phyloP scores from a whole-genome alignment of 2,329 filamentous ascomycete species.

The Phoma sp. region DNA sequence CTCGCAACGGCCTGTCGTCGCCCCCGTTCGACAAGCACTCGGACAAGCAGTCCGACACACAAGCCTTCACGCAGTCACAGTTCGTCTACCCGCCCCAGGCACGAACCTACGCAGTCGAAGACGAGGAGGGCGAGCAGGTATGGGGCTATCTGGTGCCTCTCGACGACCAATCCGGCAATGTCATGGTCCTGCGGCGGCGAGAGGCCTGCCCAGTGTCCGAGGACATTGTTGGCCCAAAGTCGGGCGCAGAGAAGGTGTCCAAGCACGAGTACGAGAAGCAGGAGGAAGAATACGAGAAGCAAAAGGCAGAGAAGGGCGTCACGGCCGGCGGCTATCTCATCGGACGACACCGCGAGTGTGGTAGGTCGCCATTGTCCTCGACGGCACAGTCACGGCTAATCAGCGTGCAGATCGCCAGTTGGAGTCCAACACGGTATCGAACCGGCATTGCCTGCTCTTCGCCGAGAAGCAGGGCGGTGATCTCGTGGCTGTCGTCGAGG shows the following conservation, averaged over 20 bases:
- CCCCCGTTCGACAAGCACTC: constrained; percentile 51
- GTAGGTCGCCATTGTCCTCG: constrained; percentile 58
- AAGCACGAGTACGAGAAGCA: constrained; percentile 62
- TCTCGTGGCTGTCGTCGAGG: constrained; percentile 78
- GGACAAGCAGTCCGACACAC: constrained; percentile 70
- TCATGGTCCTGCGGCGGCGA: constrained; percentile 77
- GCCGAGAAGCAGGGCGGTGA: constrained; percentile 65
- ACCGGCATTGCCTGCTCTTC: constrained; percentile 78
- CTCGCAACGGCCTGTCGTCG: constrained; percentile 57
- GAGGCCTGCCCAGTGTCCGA: constrained; percentile 69
- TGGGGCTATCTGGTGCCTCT: constrained; percentile 95
- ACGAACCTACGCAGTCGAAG: constrained; percentile 81
- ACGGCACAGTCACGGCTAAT: constrained; percentile 17
- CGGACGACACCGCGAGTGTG: constrained; percentile 91
- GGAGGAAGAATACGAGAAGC: constrained; percentile 67
- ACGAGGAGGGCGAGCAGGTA: constrained; percentile 83
- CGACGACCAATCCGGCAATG: constrained; percentile 71
- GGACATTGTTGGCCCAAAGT: constrained; percentile 46
- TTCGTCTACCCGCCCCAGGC: constrained; percentile 74
- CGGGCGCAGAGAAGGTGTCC: constrained; percentile 54
- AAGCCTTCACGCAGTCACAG: constrained; percentile 86
- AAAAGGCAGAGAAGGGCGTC: constrained; percentile 59
- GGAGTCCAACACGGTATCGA: constrained; percentile 81
- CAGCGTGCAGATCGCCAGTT: constrained; percentile 69
- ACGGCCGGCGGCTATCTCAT: constrained; percentile 87